Evolutionary conservation across 306 rosid genomes (phyloP).

Genomic region (Hippophae gyantsensis): DNA sequence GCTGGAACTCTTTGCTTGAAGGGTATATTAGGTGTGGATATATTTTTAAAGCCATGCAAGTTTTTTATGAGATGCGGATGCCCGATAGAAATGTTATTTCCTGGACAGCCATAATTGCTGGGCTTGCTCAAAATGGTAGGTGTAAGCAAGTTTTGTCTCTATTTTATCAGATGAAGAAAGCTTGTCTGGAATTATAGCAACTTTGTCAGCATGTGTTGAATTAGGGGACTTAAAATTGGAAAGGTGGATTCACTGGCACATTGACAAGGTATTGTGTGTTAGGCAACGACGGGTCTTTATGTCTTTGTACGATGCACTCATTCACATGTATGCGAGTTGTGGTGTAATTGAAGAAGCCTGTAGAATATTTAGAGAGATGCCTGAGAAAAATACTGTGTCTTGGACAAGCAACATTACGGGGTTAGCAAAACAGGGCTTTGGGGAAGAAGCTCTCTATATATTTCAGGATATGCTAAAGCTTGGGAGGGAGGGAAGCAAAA

Average conservation of each 20-base stretch:
- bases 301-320: conserved; percentile 55
- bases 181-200: conserved; percentile 45
- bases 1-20: conserved; percentile 58
- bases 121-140: conserved; percentile 43
- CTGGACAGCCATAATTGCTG: conserved; percentile 61
- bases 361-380: conserved; percentile 44
- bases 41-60: conserved; percentile 30
- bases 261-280: conserved; percentile 23
- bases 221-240: conserved; percentile 55
- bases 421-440: conserved; percentile 61
- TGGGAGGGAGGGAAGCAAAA: conserved; percentile 27
- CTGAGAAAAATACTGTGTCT: conserved; percentile 42
- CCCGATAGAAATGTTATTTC: conserved; percentile 50
- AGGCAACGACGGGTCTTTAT: conserved; percentile 24
- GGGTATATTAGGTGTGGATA: conserved; percentile 42
- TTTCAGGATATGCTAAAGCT: conserved; percentile 45
- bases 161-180: conserved; percentile 59
- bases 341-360: conserved; percentile 46
- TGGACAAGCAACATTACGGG: conserved; percentile 72
- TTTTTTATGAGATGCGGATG: conserved; percentile 55
- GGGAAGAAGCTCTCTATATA: conserved; percentile 53
- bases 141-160: conserved; percentile 41
- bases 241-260: conserved; percentile 55
- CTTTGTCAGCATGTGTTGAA: conserved; percentile 59
- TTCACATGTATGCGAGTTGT: conserved; percentile 79